Evolutionary conservation across 345 rosid species (phyloP).

Genomic region (Litchi chinensis): DNA sequence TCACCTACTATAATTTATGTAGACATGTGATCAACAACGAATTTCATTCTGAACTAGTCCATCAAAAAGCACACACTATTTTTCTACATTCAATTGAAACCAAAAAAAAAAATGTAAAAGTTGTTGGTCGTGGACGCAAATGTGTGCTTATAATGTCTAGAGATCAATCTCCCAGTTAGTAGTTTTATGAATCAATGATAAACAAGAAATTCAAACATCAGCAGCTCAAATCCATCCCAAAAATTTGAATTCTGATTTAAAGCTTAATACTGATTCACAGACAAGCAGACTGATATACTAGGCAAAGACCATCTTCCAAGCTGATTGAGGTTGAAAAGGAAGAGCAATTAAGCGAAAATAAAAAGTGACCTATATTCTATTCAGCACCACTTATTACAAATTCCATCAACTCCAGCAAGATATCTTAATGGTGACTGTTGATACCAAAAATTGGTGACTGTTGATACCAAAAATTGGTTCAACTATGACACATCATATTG

Average conservation of each 20-base stretch:
- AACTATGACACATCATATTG: too few relatives aligned
- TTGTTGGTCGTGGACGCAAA: not conserved
- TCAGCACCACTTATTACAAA: not conserved
- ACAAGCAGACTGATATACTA: not conserved
- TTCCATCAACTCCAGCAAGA: not conserved
- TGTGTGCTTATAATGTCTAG: not conserved
- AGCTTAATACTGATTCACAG: not conserved
- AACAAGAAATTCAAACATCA: not conserved
- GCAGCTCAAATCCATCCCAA: not conserved
- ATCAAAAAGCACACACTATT: conserved; percentile 1
- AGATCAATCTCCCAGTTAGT: not conserved
- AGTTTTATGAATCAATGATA: not conserved
- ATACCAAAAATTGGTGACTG: too few relatives aligned
- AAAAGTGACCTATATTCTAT: not conserved
- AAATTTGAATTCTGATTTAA: not conserved
- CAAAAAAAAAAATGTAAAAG: not conserved
- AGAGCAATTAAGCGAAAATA: not conserved
- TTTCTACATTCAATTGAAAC: not conserved
- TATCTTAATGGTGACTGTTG: not conserved
- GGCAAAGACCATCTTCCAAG: not conserved
- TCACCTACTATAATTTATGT: not conserved
- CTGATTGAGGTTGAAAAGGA: not conserved
- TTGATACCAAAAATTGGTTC: too few relatives aligned
- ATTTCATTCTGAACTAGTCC: not conserved
- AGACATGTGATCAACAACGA: not conserved